Evolutionary conservation across 345 rosid species (phyloP).

Genomic region (Xanthoceras sorbifolium): DNA sequence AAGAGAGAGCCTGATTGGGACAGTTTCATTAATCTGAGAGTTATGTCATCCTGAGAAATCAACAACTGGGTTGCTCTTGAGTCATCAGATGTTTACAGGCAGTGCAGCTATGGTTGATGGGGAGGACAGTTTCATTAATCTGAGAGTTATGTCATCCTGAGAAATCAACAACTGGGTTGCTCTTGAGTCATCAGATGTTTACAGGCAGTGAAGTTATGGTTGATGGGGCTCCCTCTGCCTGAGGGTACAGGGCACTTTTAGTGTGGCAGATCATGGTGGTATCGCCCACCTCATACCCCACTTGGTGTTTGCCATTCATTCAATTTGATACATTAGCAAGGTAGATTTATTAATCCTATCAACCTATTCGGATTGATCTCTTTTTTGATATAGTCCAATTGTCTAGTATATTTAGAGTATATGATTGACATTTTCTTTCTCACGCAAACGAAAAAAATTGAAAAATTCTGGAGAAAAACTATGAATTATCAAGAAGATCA

Average conservation of each 20-base stretch:
- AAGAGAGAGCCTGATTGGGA: background rate
- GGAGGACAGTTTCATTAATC: no score
- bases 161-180: background rate
- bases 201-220: background rate
- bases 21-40: background rate
- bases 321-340: background rate
- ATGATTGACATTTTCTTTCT: background rate
- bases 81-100: background rate
- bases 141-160: background rate
- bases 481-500: background rate
- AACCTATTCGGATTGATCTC: background rate
- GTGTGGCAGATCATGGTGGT: background rate
- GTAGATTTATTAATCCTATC: background rate
- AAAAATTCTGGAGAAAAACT: no score
- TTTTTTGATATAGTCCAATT: background rate
- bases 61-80: background rate
- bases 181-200: background rate
- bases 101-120: background rate
- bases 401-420: background rate
- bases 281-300: background rate
- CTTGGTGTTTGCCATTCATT: background rate
- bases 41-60: background rate
- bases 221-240: conserved; percentile 18
- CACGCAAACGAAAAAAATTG: no score
- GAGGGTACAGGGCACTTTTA: conserved; percentile 4